Conservation (phyloP, 1,139 yeast species). For the Pichia sp. region DNA sequence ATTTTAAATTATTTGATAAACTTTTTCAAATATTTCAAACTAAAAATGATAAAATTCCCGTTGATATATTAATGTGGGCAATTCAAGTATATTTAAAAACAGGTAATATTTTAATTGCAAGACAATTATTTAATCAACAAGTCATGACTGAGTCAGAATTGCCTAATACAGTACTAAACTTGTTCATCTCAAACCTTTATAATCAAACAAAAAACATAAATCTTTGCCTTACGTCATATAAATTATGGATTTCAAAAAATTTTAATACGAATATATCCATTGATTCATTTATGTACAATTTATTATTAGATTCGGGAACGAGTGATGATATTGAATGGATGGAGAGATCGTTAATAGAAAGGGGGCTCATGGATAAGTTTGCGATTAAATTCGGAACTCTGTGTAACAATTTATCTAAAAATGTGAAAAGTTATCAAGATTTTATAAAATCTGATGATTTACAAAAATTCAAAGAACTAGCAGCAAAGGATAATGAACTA, state of each 20-base stretch:
- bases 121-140: constrained; percentile 25
- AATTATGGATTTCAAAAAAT: constrained; percentile 23
- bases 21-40: constrained; percentile 18
- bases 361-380: constrained; percentile 12
- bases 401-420: constrained; percentile 12
- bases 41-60: constrained; percentile 14
- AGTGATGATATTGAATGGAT: constrained; percentile 23
- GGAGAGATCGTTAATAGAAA: constrained; percentile 11
- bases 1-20: constrained; percentile 21
- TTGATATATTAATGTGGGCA: constrained; percentile 18
- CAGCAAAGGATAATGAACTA: constrained; percentile 9
- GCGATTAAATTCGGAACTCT: constrained; percentile 13
- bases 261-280: constrained; percentile 18
- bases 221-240: constrained; percentile 21
- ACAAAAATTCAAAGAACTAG: constrained; percentile 2
- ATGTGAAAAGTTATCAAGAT: constrained; percentile 1
- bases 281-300: constrained; percentile 21
- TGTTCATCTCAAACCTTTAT: constrained; percentile 17
- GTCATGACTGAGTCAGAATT: constrained; percentile 19
- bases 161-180: constrained; percentile 17
- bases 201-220: constrained; percentile 19
- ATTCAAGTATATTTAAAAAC: constrained; percentile 23
- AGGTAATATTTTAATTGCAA: constrained; percentile 24
- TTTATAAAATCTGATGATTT: constrained; percentile 11
- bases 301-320: constrained; percentile 16